Base-by-base conservation (phyloP, 768 basidiomycete genomes). In the Daedaleopsis sinensis region DNA sequence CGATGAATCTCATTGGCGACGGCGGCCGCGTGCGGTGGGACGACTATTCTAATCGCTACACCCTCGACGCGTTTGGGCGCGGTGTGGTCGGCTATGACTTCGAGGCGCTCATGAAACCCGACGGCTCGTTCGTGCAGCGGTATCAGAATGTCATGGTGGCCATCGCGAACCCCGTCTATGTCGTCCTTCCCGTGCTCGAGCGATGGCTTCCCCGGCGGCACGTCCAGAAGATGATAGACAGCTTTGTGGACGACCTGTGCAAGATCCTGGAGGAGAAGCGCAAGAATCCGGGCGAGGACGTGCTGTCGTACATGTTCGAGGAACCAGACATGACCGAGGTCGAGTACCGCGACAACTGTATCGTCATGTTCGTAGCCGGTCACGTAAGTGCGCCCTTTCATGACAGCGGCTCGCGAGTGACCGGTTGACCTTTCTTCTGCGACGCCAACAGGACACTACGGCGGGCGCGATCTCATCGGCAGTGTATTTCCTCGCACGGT, bases 281-380 rank as follows among this genome's bases (percentile, higher is more conserved):
- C 8, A 15, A 23, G 13, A 51, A 51, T n/a, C 62, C 52, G 18
- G 62, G 62, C 6, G 55, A 58, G 21, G 62, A 63, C 42, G 48
- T 63, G 9, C 42, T 58, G 38, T 55, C 62, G 43, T 63, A 58
- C 52, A 58, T 63, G 62, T 55, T 63, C 53, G 37, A 61, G 32
- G 53, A 55, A 15, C 59, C 59, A 5, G 59, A 51, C 18, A 61
- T 16, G 70, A 73, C 55, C 68, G 71, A 61, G n/a, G 32, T 43
- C 37, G 78, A 79, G 47, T 65, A 72, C 35, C 71, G 73, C 11
- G 73, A 74, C 44, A 78, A 79, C 64, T 70, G 78, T 55, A 68
- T 73, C 24, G 70, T 78, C 43, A 65, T 78, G 11, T 79, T 79
- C 66, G 74, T 74, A 23, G 77, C 76, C 9, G 78, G 78, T 1